A percentile compares a stretch with the other conserved stretches of the same genome.
phyloP scores from a whole-genome alignment of 1,284 basidiomycete genomes.

The Abortiporus biennis region DNA sequence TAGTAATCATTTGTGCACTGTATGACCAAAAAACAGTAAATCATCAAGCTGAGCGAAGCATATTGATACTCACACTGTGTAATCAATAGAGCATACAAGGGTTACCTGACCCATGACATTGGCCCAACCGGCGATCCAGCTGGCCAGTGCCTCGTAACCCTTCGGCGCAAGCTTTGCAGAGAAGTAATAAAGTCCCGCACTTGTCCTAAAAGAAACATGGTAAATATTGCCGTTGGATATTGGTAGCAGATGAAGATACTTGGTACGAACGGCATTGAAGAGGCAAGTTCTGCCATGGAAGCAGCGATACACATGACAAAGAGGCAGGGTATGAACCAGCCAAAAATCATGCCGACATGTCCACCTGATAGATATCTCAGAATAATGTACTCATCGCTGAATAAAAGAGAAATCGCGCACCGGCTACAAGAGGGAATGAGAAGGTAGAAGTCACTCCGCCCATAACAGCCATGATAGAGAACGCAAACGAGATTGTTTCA shows the following conservation, averaged over 20 bases:
- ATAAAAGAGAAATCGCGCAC: conserved; percentile 24
- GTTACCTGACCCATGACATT: conserved; percentile 54
- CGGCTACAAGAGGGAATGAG: conserved; percentile 55
- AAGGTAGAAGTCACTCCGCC: conserved; percentile 64
- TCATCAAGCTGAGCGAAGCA: neutral
- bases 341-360: conserved; percentile 73
- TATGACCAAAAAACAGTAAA: neutral
- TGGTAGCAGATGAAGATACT: neutral
- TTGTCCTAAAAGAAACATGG: conserved; percentile 18
- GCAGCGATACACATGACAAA: conserved; percentile 64
- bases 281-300: conserved; percentile 66
- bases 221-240: neutral
- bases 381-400: neutral
- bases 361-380: conserved; percentile 39
- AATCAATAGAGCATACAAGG: conserved; percentile 70
- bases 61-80: conserved; percentile 42
- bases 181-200: conserved; percentile 68
- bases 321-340: conserved; percentile 68
- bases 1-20: conserved; percentile 71
- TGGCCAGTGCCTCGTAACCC: conserved; percentile 51
- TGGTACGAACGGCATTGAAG: conserved; percentile 67
- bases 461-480: conserved; percentile 73
- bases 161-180: conserved; percentile 64
- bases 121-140: conserved; percentile 72
- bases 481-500: conserved; percentile 63